phyloP scores from a whole-genome alignment of 202 grass and related monocot genomes.

The Dendrocalamus latiflorus region DNA sequence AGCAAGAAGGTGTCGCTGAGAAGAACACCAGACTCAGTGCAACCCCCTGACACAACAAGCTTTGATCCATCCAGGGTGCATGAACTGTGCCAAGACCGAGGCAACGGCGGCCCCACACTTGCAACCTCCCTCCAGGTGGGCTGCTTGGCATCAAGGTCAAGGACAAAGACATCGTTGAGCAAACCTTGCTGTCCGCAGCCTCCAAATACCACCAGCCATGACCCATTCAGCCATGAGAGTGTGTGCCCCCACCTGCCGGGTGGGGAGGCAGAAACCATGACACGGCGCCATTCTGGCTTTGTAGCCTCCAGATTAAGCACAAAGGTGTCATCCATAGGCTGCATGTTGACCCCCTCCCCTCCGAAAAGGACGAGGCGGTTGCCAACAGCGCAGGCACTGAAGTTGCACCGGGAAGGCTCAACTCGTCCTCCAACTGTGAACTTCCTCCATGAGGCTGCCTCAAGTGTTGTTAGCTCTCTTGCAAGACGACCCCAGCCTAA shows the following conservation, averaged over 20 bases:
- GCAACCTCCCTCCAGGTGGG: conserved; percentile 81
- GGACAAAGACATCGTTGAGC: conserved; percentile 79
- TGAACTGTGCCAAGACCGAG: conserved; percentile 90
- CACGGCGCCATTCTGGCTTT: conserved; percentile 70
- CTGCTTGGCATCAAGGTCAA: conserved; percentile 82
- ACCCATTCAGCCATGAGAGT: conserved; percentile 74
- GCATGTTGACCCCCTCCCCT: conserved; percentile 88
- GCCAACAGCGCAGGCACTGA: conserved; percentile 90
- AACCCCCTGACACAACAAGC: conserved; percentile 90
- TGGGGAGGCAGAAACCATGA: conserved; percentile 79
- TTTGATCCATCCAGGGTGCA: conserved; percentile 87
- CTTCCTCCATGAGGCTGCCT: conserved; percentile 89
- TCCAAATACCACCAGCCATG: conserved; percentile 93
- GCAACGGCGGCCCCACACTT: conserved; percentile 52
- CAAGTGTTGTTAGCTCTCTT: conserved; percentile 91
- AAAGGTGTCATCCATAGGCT: conserved; percentile 95
- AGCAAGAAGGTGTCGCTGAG: conserved; percentile 82
- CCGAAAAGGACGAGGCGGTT: conserved; percentile 87
- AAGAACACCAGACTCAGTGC: conserved; percentile 68
- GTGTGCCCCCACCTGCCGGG: conserved; percentile 92
- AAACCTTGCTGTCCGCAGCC: conserved; percentile 74
- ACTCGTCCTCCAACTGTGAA: conserved; percentile 87
- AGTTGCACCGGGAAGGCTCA: conserved; percentile 92
- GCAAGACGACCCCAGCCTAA: conserved; percentile 86
- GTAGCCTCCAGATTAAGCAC: conserved; percentile 75